Percentiles rank a stretch among this genome's conserved stretches.
phyloP scores from a whole-genome alignment of 257 asterid species.

The Solanum ossicruentum region DNA sequence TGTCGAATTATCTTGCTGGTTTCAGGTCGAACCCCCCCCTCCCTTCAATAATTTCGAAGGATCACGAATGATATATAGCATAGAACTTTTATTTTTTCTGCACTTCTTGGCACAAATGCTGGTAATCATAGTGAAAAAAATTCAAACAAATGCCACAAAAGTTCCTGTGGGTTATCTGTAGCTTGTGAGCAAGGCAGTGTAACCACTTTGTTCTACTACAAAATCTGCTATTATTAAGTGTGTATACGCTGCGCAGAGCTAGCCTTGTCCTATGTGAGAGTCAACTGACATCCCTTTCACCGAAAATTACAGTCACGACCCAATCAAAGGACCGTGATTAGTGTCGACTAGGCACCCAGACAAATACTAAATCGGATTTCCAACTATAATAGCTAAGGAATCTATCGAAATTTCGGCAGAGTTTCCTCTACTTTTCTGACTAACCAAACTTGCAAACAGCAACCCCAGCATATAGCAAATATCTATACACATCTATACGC shows the following conservation, averaged over 20 bases:
- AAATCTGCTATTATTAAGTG: background rate
- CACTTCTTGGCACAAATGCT: background rate
- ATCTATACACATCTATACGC: too few relatives aligned
- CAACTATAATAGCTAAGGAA: too few relatives aligned
- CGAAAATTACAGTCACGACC: too few relatives aligned
- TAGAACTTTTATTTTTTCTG: background rate
- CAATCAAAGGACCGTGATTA: too few relatives aligned
- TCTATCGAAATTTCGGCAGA: too few relatives aligned
- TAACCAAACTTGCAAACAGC: too few relatives aligned
- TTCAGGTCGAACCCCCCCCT: background rate
- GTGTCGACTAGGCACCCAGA: too few relatives aligned
- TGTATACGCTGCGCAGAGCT: background rate
- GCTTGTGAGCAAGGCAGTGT: background rate
- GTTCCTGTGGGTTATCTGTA: background rate
- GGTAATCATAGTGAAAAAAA: background rate
- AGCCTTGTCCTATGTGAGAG: background rate
- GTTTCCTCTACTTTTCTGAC: too few relatives aligned
- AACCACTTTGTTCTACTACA: background rate
- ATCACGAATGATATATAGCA: too few relatives aligned
- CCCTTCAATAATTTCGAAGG: too few relatives aligned
- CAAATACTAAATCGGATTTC: too few relatives aligned
- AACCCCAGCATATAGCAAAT: too few relatives aligned
- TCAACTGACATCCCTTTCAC: background rate
- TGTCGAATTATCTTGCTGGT: background rate
- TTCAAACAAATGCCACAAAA: background rate